Base-by-base conservation (phyloP, 208 protist species). In the Wallacemonas sp. region DNA sequence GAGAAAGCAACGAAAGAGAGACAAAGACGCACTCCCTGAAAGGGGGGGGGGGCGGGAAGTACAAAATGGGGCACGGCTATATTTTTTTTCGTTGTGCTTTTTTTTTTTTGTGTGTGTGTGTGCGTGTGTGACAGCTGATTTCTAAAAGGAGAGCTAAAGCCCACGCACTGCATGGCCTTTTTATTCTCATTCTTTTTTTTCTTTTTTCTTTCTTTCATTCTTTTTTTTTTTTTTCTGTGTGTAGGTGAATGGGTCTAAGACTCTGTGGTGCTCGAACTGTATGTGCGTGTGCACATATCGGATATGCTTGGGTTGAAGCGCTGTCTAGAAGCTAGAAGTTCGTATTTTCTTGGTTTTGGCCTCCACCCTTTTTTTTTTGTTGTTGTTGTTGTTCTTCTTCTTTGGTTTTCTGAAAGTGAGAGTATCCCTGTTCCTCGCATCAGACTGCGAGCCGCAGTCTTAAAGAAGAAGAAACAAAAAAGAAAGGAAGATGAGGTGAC, bases 161-260 rank as follows among this genome's bases (percentile, higher is more conserved):
- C 6, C 15, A 49, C 15, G 15, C 42, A 49, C 14, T 41, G 36
- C 6, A 14, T 14, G 6, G 6, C 9, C 36, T 41, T 6, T 6
- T 41, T 41, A 14, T 41, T 41, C 9, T 63, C 26, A 51, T 51
- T 63, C 34, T n/a, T 63, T 63, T 34, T 63, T 2, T 33, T 5
- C 17, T 49, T 5, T n/a, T 49, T 49, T 5, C 17, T 21, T 12
- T n/a, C 17, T 5, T 11, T 6, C 9, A n/a, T 11, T n/a, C 17
- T 49, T 6, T 49, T 26, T 19, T 12, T 26, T 9, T 21, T 9
- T 49, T 12, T 49, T 12, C 17, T 11, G 44, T 12, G 44, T 12
- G 44, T 60, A 3, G 14, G 24, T n/a, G 4, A n/a, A n/a, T n/a
- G n/a, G n/a, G n/a, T n/a, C n/a, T n/a, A n/a, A n/a, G n/a, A n/a